Evolutionary conservation across 2,329 filamentous ascomycete species (phyloP).

Genomic region (Epicoccum nigrum): DNA sequence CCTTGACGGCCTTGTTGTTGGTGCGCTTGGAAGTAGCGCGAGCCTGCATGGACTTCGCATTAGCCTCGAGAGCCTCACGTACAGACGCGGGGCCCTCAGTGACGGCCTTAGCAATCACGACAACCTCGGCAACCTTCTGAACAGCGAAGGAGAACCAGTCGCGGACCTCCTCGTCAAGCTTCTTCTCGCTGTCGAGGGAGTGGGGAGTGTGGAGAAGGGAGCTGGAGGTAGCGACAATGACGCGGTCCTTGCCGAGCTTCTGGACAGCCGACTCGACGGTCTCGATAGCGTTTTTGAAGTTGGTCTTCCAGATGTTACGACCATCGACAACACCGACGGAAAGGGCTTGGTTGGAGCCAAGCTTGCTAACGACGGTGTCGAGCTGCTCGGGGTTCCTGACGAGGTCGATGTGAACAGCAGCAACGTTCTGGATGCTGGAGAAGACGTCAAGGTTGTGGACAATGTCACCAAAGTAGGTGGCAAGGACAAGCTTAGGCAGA

Average conservation of each 20-base stretch:
- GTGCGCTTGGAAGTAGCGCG: conserved; percentile 92
- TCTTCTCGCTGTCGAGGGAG: conserved; percentile 98
- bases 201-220: conserved; percentile 98
- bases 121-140: conserved; percentile 91
- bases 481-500: conserved; percentile 86
- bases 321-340: conserved; percentile 97
- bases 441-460: conserved; percentile 97
- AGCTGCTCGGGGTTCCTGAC: conserved; percentile 99
- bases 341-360: conserved; percentile 87
- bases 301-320: conserved; percentile 99
- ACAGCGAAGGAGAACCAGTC: conserved; percentile 99
- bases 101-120: conserved; percentile 94
- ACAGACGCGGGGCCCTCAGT: conserved; percentile 89
- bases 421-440: conserved; percentile 71
- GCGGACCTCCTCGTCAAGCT: conserved; percentile 87
- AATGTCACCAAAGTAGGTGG: conserved; percentile 99
- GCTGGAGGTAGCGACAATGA: conserved; percentile 95
- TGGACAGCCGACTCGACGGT: conserved; percentile 86
- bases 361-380: conserved; percentile 77
- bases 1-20: conserved; percentile 97
- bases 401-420: conserved; percentile 92
- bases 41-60: conserved; percentile 90
- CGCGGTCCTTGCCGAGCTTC: conserved; percentile 96
- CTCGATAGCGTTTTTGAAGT: conserved; percentile 95
- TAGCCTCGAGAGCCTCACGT: conserved; percentile 88